A percentile compares a stretch with the other conserved stretches of the same genome.
Evolutionary conservation across 345 rosid genomes (phyloP).

Genomic region (Gossypium rotundifolium): DNA sequence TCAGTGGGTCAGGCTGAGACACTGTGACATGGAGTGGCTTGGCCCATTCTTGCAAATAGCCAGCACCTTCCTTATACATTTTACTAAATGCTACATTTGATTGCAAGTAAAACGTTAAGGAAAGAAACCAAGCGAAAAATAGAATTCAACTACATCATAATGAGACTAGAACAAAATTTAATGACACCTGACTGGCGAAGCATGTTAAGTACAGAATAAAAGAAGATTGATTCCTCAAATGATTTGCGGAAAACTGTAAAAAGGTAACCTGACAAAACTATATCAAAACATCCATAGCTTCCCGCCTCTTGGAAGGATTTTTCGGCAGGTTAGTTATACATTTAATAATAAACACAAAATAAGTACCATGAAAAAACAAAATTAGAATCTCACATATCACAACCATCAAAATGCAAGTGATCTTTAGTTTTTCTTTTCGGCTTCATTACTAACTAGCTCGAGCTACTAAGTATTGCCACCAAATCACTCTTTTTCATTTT

Average conservation of each 20-base stretch:
- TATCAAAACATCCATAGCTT: not conserved
- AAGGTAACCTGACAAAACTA: not conserved
- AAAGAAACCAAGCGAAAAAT: not conserved
- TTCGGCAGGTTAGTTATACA: too few relatives aligned
- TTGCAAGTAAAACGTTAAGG: not conserved
- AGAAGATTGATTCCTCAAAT: not conserved
- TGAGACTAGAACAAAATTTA: not conserved
- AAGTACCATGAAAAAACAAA: constrained; percentile 11
- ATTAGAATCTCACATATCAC: not conserved
- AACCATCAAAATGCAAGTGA: constrained; percentile 5
- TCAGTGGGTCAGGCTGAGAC: too few relatives aligned
- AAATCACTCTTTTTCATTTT: constrained; percentile 78
- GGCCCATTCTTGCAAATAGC: not conserved
- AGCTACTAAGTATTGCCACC: constrained; percentile 44
- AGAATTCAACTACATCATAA: not conserved
- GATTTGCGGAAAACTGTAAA: not conserved
- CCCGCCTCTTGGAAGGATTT: not conserved
- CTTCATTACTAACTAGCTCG: constrained; percentile 23
- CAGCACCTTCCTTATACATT: not conserved
- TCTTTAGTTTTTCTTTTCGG: not conserved
- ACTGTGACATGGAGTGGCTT: too few relatives aligned
- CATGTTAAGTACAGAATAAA: not conserved
- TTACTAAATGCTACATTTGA: not conserved
- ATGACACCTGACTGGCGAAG: not conserved
- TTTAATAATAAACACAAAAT: not conserved